Percentiles rank a stretch among this genome's conserved stretches.
These are phyloP conservation scores for Sugiyamaella novakii DNA, from an alignment of 1,139 yeast genomes.

Conservation along the genomic window DNA sequence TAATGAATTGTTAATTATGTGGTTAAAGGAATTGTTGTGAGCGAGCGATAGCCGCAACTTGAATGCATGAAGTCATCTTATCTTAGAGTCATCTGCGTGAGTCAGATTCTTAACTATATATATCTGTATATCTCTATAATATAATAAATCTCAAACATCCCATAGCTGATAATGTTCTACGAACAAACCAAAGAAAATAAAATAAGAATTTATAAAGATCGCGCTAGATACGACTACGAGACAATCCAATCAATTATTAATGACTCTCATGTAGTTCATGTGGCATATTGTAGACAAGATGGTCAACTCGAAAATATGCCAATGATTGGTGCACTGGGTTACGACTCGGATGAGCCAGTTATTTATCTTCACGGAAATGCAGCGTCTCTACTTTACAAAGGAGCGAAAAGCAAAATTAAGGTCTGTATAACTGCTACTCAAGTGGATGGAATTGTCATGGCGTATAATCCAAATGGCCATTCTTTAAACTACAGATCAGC, in stretches of 20 bases:
- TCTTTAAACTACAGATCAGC: slow-evolving; percentile 4
- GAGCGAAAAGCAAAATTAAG: neutral
- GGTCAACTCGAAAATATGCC: slow-evolving; percentile 6
- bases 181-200: slow-evolving; percentile 3
- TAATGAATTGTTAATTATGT: slow-evolving; percentile 11
- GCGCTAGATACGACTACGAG: slow-evolving; percentile 4
- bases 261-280: slow-evolving; percentile 4
- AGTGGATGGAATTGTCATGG: slow-evolving; percentile 2
- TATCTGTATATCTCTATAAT: too few relatives aligned
- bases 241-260: slow-evolving; percentile 2
- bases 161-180: too few relatives aligned
- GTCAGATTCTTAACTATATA: too few relatives aligned
- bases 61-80: too few relatives aligned
- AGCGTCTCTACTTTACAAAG: slow-evolving; percentile 2
- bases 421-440: slow-evolving; percentile 9
- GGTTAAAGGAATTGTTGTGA: slow-evolving; percentile 5
- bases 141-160: too few relatives aligned
- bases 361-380: slow-evolving; percentile 4
- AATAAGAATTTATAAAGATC: neutral
- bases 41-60: too few relatives aligned
- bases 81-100: too few relatives aligned
- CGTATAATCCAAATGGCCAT: slow-evolving; percentile 2
- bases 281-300: neutral
- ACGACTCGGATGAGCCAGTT: neutral
- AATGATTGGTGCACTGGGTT: slow-evolving; percentile 3